phyloP scores from a whole-genome alignment of 108 stramenopile genomes.

The Cyclostephanos tholiformis region DNA sequence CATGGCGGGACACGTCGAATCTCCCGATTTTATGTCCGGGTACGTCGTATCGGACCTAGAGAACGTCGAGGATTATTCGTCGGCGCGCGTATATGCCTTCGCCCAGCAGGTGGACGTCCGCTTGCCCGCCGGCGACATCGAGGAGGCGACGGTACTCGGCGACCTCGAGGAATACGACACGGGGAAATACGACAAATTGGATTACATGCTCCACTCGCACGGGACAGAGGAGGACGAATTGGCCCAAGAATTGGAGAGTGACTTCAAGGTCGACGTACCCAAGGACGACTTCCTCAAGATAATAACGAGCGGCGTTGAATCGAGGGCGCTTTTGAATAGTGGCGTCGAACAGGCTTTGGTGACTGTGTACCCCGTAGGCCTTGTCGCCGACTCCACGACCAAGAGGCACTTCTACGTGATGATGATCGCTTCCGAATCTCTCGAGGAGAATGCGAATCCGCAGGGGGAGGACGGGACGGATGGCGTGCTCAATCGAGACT shows the following conservation, averaged over 20 bases:
- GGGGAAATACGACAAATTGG: slow-evolving; percentile 6
- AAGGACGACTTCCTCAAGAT: slow-evolving; percentile 15
- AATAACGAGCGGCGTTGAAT: slow-evolving; percentile 43
- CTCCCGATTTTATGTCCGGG: background rate
- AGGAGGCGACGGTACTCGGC: background rate
- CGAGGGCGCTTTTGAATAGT: slow-evolving; percentile 36
- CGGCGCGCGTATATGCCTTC: slow-evolving; percentile 34
- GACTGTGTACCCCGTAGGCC: slow-evolving; percentile 40
- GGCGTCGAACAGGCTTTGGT: slow-evolving; percentile 5
- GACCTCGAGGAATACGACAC: slow-evolving; percentile 8
- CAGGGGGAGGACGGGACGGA: slow-evolving; percentile 30
- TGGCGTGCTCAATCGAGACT: slow-evolving; percentile 24
- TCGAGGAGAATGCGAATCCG: slow-evolving; percentile 26
- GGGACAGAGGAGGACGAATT: slow-evolving; percentile 18
- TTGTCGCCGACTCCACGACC: slow-evolving; percentile 41
- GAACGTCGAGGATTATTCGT: background rate
- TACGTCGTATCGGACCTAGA: too few relatives aligned
- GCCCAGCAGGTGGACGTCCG: slow-evolving; percentile 50
- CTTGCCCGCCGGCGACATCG: slow-evolving; percentile 27
- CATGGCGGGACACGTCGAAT: slow-evolving; percentile 48
- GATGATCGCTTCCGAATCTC: slow-evolving; percentile 26
- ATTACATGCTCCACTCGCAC: slow-evolving; percentile 24
- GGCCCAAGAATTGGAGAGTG: slow-evolving; percentile 17
- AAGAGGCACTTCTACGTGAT: slow-evolving; percentile 47
- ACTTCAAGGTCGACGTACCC: slow-evolving; percentile 11